Conservation (phyloP, 2,329 filamentous ascomycete genomes). For the Didymella segeticola region DNA sequence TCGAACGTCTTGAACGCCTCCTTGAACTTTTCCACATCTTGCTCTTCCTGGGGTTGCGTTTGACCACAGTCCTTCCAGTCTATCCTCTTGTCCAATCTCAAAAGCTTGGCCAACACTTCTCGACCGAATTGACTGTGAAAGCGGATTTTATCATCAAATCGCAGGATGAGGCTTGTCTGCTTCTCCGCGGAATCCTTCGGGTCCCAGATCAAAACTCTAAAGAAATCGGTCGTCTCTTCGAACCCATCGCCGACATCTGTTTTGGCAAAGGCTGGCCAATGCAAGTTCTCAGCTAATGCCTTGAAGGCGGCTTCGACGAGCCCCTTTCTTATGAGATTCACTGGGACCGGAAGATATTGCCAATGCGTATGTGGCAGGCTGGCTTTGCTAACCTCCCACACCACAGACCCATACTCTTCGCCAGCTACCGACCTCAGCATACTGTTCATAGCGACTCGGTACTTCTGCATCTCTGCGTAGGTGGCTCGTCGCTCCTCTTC, state of each 20-base stretch:
- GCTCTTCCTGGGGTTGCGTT: conserved; percentile 75
- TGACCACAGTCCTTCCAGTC: conserved; percentile 88
- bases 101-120: conserved; percentile 84
- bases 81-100: conserved; percentile 78
- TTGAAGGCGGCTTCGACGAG: conserved; percentile 88
- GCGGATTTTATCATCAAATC: conserved; percentile 71
- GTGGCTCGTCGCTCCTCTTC: conserved; percentile 65
- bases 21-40: conserved; percentile 81
- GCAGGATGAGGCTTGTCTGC: conserved; percentile 76
- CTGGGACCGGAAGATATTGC: conserved; percentile 84
- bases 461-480: conserved; percentile 81
- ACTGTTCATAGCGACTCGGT: conserved; percentile 75
- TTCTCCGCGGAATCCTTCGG: conserved; percentile 60
- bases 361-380: conserved; percentile 88
- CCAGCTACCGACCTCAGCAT: conserved; percentile 68
- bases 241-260: conserved; percentile 51
- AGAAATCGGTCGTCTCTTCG: conserved; percentile 66
- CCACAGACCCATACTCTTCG: conserved; percentile 77
- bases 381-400: conserved; percentile 87
- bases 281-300: conserved; percentile 80
- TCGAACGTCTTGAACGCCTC: conserved; percentile 85
- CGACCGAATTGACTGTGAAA: conserved; percentile 94
- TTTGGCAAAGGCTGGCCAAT: conserved; percentile 62
- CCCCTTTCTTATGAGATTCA: conserved; percentile 70
- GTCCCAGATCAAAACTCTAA: conserved; percentile 81